Evolutionary conservation across 495 filamentous ascomycete species (phyloP), one percentile per base, ranked within the genome.

Genomic region (Hypoxylon trugodes): DNA sequence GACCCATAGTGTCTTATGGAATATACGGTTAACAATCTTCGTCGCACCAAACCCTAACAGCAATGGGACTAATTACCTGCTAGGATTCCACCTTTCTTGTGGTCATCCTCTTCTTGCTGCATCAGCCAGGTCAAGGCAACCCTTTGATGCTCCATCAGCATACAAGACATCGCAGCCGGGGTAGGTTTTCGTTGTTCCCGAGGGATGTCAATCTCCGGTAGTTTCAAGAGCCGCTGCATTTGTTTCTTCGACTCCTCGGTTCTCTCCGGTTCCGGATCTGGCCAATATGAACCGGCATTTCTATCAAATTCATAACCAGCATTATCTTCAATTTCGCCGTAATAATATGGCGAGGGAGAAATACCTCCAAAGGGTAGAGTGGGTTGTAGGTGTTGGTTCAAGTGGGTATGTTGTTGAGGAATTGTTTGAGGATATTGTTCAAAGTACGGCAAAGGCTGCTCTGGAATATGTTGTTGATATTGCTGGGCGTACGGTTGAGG

Each of bases 91-190:
- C 92, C 92, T 59, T 88, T 91, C 46, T 88, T 89, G 15, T 76
- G 78, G 18, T 85, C 81, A 46, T 91, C 86, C 19, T 70, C 47
- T 73, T 96, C 91, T 77, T 90, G 91, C 2, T 84, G 81, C 65
- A 89, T 90, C 74, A 96, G 79, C 92, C 92, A 96, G 0, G 85
- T 80, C 21, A 96, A 70, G 19, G 88, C 90, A n/a, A 94, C 73
- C 58, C 90, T 91, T 69, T 96, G 92, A 63, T 96, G 92, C 52
- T 90, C 87, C 80, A 91, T 86, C n/a, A 96, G 74, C 0, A 77
- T 77, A 47, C 82, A 86, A 5, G 76, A 81, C 75, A 96, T 83
- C 1, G 82, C 86, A 30, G 78, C 74, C 0, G 92, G 91, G 0
- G 88, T 91, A 12, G 37, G 30, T 47, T 49, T 41, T 52, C 68